phyloP scores from a whole-genome alignment of 768 basidiomycete genomes.

The Leccinellum luteum region DNA sequence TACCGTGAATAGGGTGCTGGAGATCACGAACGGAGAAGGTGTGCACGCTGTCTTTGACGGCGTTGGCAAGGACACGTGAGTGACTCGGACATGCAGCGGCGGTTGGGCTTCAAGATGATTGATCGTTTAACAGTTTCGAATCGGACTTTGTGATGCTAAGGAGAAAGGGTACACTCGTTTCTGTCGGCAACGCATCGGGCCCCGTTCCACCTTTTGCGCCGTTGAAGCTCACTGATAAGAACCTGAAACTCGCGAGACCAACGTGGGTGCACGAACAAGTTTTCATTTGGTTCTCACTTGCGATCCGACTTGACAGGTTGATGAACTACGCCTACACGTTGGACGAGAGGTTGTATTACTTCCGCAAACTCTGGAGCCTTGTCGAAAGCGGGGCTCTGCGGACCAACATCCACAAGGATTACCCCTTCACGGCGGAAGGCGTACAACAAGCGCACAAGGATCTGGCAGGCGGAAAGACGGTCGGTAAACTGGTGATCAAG shows the following conservation, averaged over 20 bases:
- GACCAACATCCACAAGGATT: conserved; percentile 72
- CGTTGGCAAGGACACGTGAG: conserved; percentile 94
- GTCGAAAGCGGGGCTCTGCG: conserved; percentile 59
- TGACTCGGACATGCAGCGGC: conserved; percentile 4
- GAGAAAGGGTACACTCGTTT: conserved; percentile 88
- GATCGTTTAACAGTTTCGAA: conserved; percentile 53
- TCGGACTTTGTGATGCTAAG: conserved; percentile 76
- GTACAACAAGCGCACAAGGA: conserved; percentile 76
- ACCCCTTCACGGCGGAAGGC: conserved; percentile 82
- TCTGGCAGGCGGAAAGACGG: conserved; percentile 71
- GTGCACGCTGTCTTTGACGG: conserved; percentile 91
- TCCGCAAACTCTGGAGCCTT: conserved; percentile 59
- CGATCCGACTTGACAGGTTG: conserved; percentile 44
- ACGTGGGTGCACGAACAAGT: conserved; percentile 42
- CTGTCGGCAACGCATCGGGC: conserved; percentile 91
- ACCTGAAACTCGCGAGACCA: conserved; percentile 73
- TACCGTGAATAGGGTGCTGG: conserved; percentile 67
- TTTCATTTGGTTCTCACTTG: neutral
- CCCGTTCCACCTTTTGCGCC: conserved; percentile 73
- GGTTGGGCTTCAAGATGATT: conserved; percentile 1
- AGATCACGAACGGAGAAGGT: conserved; percentile 75
- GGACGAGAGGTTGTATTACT: conserved; percentile 70
- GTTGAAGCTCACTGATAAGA: conserved; percentile 74
- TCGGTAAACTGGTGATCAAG: conserved; percentile 85
- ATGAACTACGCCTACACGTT: conserved; percentile 69